A percentile compares a stretch with the other conserved stretches of the same genome.
Conservation (phyloP, 2,329 filamentous ascomycete species). For the Calonectria naviculata region DNA sequence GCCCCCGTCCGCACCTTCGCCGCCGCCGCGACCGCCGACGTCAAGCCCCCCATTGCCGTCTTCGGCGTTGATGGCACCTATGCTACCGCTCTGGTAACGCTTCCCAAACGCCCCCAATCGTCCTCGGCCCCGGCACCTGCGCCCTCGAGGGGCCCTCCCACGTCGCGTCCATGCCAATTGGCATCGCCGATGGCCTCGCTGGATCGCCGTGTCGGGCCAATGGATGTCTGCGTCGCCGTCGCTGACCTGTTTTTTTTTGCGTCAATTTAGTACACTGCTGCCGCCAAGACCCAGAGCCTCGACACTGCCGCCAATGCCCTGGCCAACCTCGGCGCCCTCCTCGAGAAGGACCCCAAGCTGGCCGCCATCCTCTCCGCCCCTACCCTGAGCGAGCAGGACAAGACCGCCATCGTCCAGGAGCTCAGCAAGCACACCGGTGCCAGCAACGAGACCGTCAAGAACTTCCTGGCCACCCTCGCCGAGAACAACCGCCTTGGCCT, state of each 20-base stretch:
- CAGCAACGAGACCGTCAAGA: slow-evolving; percentile 88
- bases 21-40: slow-evolving; percentile 74
- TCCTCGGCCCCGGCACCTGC: slow-evolving; percentile 10
- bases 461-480: slow-evolving; percentile 90
- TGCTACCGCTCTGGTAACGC: slow-evolving; percentile 91
- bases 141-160: neutral
- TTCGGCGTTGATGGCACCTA: slow-evolving; percentile 99
- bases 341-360: slow-evolving; percentile 89
- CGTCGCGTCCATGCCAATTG: slow-evolving; percentile 32
- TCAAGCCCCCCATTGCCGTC: slow-evolving; percentile 88
- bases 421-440: slow-evolving; percentile 84
- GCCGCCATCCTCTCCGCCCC: slow-evolving; percentile 80
- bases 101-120: slow-evolving; percentile 12
- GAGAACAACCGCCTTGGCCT: slow-evolving; percentile 95
- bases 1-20: slow-evolving; percentile 82
- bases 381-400: slow-evolving; percentile 82
- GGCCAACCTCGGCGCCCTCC: slow-evolving; percentile 73
- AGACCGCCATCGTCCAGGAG: slow-evolving; percentile 86
- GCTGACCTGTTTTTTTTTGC: slow-evolving; percentile 42
- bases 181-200: slow-evolving; percentile 25
- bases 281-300: slow-evolving; percentile 86
- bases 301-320: slow-evolving; percentile 88
- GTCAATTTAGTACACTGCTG: slow-evolving; percentile 87
- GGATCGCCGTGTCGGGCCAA: slow-evolving; percentile 29
- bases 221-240: slow-evolving; percentile 38